phyloP scores from a whole-genome alignment of 805 yeast genomes.

The Komagataella ulmi region DNA sequence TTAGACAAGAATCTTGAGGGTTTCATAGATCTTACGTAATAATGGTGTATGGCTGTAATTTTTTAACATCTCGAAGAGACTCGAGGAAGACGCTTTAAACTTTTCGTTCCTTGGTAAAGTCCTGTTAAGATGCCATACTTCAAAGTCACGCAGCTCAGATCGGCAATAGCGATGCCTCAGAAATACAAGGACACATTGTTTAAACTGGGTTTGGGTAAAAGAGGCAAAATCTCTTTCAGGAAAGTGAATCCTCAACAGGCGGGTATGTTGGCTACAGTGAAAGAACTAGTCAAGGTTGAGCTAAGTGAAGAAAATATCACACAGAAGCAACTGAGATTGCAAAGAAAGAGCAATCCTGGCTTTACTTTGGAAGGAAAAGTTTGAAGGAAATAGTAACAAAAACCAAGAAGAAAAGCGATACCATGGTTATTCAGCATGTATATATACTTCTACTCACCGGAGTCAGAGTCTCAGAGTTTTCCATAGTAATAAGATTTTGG shows the following conservation, averaged over 20 bases:
- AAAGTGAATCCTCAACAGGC: conserved; percentile 68
- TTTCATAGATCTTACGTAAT: neutral
- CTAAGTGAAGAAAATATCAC: conserved; percentile 42
- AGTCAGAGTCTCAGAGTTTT: neutral
- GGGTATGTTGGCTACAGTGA: conserved; percentile 70
- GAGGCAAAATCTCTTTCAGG: conserved; percentile 66
- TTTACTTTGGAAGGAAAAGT: conserved; percentile 29
- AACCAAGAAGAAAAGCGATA: neutral
- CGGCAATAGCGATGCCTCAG: conserved; percentile 78
- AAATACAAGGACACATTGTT: conserved; percentile 48
- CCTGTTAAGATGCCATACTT: conserved; percentile 13
- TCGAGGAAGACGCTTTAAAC: neutral
- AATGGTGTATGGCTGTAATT: neutral
- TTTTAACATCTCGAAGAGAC: neutral
- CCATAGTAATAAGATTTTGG: neutral
- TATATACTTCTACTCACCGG: neutral
- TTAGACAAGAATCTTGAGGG: neutral
- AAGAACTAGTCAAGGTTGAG: conserved; percentile 78
- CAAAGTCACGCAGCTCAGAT: conserved; percentile 66
- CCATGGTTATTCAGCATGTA: neutral
- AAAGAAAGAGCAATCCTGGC: conserved; percentile 56
- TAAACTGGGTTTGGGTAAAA: conserved; percentile 61
- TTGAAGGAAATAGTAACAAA: neutral
- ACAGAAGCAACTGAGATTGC: conserved; percentile 34
- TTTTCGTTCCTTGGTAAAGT: neutral